A percentile compares a stretch with the other conserved stretches of the same genome.
phyloP scores from a whole-genome alignment of 2,329 filamentous ascomycete genomes.

The Neofusicoccum sp. region DNA sequence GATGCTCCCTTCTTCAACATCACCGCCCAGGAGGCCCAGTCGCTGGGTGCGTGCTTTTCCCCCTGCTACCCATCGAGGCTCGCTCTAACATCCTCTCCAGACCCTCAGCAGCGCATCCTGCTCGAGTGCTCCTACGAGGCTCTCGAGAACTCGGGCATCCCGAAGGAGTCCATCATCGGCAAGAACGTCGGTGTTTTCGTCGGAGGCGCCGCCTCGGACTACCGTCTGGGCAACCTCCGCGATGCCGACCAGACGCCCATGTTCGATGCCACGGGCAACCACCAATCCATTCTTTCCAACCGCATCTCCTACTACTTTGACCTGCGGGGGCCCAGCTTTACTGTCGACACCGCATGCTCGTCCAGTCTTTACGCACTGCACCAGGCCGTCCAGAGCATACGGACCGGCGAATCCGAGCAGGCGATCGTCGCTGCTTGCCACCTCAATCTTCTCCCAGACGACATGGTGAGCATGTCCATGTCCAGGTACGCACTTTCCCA shows the following conservation, averaged over 20 bases:
- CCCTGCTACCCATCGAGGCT: background rate
- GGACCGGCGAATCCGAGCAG: slow-evolving; percentile 23
- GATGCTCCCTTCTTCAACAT: slow-evolving; percentile 31
- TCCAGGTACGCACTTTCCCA: slow-evolving; percentile 19
- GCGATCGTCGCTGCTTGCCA: slow-evolving; percentile 24
- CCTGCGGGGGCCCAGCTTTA: slow-evolving; percentile 33
- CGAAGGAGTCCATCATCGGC: slow-evolving; percentile 23
- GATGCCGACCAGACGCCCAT: slow-evolving; percentile 12
- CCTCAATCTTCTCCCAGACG: slow-evolving; percentile 24
- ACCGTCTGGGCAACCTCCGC: slow-evolving; percentile 23
- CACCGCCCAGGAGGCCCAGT: slow-evolving; percentile 24
- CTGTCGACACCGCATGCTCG: slow-evolving; percentile 38
- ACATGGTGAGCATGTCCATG: slow-evolving; percentile 23
- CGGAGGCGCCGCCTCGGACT: slow-evolving; percentile 29
- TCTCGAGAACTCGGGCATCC: slow-evolving; percentile 27
- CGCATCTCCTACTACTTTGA: slow-evolving; percentile 37
- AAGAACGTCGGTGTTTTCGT: slow-evolving; percentile 32
- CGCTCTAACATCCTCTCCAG: slow-evolving; percentile 19
- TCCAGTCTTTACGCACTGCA: slow-evolving; percentile 33
- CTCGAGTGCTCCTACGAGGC: slow-evolving; percentile 29
- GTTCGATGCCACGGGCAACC: slow-evolving; percentile 22
- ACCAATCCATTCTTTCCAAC: slow-evolving; percentile 33
- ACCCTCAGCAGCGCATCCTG: slow-evolving; percentile 30
- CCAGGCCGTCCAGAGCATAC: slow-evolving; percentile 32
- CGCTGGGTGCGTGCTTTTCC: background rate